Conservation (phyloP, 176 grass and related monocot genomes). For the Avena insularis region DNA sequence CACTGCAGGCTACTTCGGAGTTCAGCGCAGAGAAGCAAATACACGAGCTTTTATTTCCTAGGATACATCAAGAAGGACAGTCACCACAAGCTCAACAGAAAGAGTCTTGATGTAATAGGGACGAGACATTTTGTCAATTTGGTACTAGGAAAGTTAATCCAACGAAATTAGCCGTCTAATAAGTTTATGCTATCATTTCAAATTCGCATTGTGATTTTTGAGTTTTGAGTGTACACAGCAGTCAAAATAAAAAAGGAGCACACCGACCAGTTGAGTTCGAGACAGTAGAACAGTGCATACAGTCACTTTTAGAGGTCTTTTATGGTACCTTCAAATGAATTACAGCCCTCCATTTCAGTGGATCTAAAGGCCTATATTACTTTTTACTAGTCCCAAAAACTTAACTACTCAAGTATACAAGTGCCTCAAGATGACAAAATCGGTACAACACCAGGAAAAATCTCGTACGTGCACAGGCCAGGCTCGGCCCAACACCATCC, state of each 20-base stretch:
- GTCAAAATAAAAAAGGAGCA: background rate
- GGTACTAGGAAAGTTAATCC: conserved; percentile 22
- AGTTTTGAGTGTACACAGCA: background rate
- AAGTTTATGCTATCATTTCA: background rate
- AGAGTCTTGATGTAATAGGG: conserved; percentile 49
- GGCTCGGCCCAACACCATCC: too few relatives aligned
- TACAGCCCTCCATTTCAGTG: too few relatives aligned
- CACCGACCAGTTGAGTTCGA: too few relatives aligned
- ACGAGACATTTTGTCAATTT: conserved; percentile 33
- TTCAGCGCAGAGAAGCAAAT: conserved; percentile 85
- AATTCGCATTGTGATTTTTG: background rate
- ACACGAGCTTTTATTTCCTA: conserved; percentile 79
- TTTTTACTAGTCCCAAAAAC: too few relatives aligned
- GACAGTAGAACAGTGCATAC: too few relatives aligned
- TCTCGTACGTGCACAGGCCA: too few relatives aligned
- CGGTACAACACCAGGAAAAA: too few relatives aligned
- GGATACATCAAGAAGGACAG: conserved; percentile 62
- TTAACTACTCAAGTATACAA: too few relatives aligned
- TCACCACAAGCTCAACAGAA: conserved; percentile 65
- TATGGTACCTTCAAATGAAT: too few relatives aligned
- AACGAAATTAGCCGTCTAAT: conserved; percentile 10
- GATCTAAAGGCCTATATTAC: too few relatives aligned
- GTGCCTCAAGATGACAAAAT: too few relatives aligned
- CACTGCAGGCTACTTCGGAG: conserved; percentile 76
- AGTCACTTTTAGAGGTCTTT: too few relatives aligned